Conservation (phyloP, 148 eudicot genomes). For the Nyssa sinensis region DNA sequence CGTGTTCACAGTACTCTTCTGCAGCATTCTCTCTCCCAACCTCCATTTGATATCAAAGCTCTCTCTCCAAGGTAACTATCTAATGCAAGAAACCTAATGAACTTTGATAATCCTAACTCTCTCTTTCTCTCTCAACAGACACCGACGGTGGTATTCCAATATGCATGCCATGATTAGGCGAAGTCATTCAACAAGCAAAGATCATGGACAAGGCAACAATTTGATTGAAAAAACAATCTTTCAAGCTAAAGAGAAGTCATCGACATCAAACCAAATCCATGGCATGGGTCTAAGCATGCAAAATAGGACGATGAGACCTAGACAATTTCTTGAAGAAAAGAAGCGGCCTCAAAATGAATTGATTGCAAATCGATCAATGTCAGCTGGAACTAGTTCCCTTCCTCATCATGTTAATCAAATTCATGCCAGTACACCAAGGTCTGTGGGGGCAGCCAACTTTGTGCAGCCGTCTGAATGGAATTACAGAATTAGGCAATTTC, state of each 20-base stretch:
- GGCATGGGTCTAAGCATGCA: slow-evolving; percentile 2
- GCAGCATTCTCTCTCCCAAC: neutral
- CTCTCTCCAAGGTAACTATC: slow-evolving; percentile 26
- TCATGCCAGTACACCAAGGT: neutral
- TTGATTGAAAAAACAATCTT: neutral
- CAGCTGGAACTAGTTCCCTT: slow-evolving; percentile 10
- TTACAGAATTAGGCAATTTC: neutral
- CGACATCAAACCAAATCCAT: too few species aligned
- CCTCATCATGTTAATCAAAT: neutral
- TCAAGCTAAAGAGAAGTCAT: neutral
- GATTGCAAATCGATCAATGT: slow-evolving; percentile 11
- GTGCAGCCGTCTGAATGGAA: slow-evolving; percentile 14
- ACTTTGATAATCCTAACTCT: neutral
- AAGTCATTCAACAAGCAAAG: neutral
- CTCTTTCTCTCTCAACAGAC: slow-evolving; percentile 10
- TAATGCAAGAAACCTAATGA: neutral
- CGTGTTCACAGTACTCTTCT: slow-evolving; percentile 1
- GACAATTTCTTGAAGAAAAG: slow-evolving; percentile 38
- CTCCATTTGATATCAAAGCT: slow-evolving; percentile 10
- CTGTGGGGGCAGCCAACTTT: neutral
- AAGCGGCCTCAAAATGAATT: slow-evolving; percentile 37
- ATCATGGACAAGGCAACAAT: slow-evolving; percentile 11
- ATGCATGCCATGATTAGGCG: slow-evolving; percentile 4
- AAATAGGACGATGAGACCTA: slow-evolving; percentile 23
- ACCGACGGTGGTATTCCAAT: slow-evolving; percentile 13